phyloP scores from a whole-genome alignment of 2,329 filamentous ascomycete species.

The Xylariomycetidae sp. region DNA sequence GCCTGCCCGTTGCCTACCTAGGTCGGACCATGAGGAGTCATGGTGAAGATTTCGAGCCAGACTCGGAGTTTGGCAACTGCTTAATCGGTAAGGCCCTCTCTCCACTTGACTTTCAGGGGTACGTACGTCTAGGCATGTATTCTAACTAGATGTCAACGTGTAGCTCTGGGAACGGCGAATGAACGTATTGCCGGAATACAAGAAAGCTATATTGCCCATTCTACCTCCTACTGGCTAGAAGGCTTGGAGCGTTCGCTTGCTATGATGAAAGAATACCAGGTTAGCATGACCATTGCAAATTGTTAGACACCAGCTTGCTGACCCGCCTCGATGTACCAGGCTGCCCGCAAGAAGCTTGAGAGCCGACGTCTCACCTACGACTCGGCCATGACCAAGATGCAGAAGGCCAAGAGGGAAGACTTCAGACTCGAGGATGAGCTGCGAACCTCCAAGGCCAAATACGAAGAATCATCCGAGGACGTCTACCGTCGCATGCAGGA shows the following conservation, averaged over 20 bases:
- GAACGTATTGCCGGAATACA: constrained; percentile 83
- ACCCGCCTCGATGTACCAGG: too few relatives aligned
- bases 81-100: constrained; percentile 55
- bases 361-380: constrained; percentile 85
- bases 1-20: constrained; percentile 71
- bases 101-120: not conserved
- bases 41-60: constrained; percentile 85
- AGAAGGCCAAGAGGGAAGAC: constrained; percentile 91
- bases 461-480: constrained; percentile 91
- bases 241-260: constrained; percentile 83
- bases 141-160: constrained; percentile 5
- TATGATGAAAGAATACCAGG: constrained; percentile 98
- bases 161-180: constrained; percentile 77
- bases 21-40: constrained; percentile 83
- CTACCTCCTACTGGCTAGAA: constrained; percentile 82
- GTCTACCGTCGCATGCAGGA: constrained; percentile 91
- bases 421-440: constrained; percentile 91
- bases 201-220: constrained; percentile 73
- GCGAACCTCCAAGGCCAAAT: constrained; percentile 86
- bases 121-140: not conserved
- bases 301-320: not conserved
- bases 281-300: constrained; percentile 34
- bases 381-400: constrained; percentile 81
- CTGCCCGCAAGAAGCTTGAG: constrained; percentile 90
- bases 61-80: constrained; percentile 88